Percentiles rank a stretch among this genome's conserved stretches.
These are phyloP conservation scores for Knoxia roxburghii DNA, from an alignment of 257 asterid species.

Conservation along the genomic window DNA sequence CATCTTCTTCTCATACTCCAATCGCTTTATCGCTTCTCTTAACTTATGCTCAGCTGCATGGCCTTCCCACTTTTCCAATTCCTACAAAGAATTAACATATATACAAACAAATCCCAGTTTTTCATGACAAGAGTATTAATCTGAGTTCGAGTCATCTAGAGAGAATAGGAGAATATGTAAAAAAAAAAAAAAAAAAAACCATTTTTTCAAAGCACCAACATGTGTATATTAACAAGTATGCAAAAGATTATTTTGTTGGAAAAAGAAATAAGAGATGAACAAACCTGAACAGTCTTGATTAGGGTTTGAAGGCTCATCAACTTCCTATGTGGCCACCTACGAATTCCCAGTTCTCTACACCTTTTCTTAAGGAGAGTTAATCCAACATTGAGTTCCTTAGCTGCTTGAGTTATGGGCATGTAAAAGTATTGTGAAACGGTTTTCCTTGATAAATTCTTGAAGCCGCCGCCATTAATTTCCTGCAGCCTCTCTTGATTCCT, in stretches of 20 bases:
- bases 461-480: background rate
- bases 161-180: no score
- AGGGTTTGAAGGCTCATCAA: constrained; percentile 85
- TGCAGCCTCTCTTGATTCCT: constrained; percentile 16
- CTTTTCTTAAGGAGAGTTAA: constrained; percentile 78
- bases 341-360: constrained; percentile 75
- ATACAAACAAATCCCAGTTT: no score
- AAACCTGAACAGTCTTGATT: constrained; percentile 72
- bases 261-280: background rate
- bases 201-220: no score
- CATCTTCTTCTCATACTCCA: constrained; percentile 50
- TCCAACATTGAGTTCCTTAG: constrained; percentile 69
- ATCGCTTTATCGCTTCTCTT: constrained; percentile 22
- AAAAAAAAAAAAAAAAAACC: no score
- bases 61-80: constrained; percentile 37
- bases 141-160: no score
- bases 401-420: constrained; percentile 83
- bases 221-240: no score
- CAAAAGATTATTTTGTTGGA: no score
- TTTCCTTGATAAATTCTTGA: constrained; percentile 36
- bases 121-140: no score
- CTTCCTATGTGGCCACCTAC: constrained; percentile 89
- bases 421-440: constrained; percentile 53
- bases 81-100: constrained; percentile 32
- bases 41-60: constrained; percentile 27